phyloP scores from a whole-genome alignment of 2,329 filamentous ascomycete genomes.

The Chrysosporium queenslandicum region DNA sequence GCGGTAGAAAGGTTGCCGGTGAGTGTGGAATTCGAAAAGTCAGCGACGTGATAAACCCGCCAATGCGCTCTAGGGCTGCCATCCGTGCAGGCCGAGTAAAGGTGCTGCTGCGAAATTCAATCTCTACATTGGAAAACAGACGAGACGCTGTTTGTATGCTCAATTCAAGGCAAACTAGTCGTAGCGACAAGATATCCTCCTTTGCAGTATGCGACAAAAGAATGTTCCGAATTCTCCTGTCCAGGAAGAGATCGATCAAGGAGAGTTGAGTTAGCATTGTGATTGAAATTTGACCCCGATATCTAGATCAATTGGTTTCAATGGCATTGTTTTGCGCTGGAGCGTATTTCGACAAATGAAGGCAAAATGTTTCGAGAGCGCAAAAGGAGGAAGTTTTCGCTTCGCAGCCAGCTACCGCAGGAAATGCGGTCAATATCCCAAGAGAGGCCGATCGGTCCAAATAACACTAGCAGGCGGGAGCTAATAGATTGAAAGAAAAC shows the following conservation, averaged over 20 bases:
- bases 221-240: constrained; percentile 26
- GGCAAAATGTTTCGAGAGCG: not conserved
- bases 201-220: constrained; percentile 26
- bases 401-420: not conserved
- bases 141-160: constrained; percentile 25
- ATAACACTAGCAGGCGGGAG: not conserved
- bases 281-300: not conserved
- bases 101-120: constrained; percentile 49
- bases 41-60: constrained; percentile 66
- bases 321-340: constrained; percentile 1
- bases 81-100: constrained; percentile 66
- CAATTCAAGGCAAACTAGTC: constrained; percentile 31
- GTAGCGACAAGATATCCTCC: constrained; percentile 28
- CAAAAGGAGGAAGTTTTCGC: not conserved
- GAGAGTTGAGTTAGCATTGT: not conserved
- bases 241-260: constrained; percentile 22
- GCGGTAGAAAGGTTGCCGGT: constrained; percentile 69
- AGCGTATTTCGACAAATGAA: not conserved
- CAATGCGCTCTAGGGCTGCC: constrained; percentile 65
- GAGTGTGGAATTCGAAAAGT: constrained; percentile 69
- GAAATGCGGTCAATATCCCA: constrained; percentile 5
- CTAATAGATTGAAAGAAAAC: not conserved
- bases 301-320: not conserved
- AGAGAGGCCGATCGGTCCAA: not conserved
- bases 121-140: constrained; percentile 37